Base-by-base conservation (phyloP, 1,284 basidiomycete genomes). In the Somion occarium region DNA sequence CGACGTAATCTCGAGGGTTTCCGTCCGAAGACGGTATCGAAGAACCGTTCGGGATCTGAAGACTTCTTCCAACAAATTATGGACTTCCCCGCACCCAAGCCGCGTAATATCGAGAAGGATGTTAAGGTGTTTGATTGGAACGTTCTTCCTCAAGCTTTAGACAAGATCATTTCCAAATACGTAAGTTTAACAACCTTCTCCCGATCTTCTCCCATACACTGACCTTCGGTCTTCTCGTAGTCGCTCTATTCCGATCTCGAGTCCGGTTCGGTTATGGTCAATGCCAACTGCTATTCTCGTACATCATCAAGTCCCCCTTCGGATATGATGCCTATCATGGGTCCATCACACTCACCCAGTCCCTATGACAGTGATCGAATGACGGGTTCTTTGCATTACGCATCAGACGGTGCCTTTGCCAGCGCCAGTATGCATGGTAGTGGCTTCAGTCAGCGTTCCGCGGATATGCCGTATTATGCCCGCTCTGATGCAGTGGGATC, bases 111-210 rank as follows among this genome's bases (percentile, higher is more conserved):
- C 56, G 95, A 98, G 68, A 98, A 98, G 76, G 93, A 97, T 63
- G 80, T 98, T 65, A 98, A 98, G 71, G 93, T 98, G 2, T 98
- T 98, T 64, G 84, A 88, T n/a, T 98, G 95, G 95, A 80, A 79
- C 42, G 74, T 85, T 46, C 76, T 98, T 11, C 80, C 79, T 4
- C 79, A 84, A 53, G 93, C 93, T 0, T 70, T 98, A 53, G 86
- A 91, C 57, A 98, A 97, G 73, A 94, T 98, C 56, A 81, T 98
- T 44, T 83, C 86, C 34, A 97, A 97, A 93, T 97, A 96, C 66
- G 92, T 93, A 64, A 67, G 89, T 82, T 38, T 37, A 12, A 37
- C 41, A 18, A 22, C 18, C 7, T 13, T 24, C 22, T 53, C 27
- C 24, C 48, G 42, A 20, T 7, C 27, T 11, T 23, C 11, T 20